phyloP scores from a whole-genome alignment of 2,329 filamentous ascomycete genomes.

The Dactylellina parvicollis region DNA sequence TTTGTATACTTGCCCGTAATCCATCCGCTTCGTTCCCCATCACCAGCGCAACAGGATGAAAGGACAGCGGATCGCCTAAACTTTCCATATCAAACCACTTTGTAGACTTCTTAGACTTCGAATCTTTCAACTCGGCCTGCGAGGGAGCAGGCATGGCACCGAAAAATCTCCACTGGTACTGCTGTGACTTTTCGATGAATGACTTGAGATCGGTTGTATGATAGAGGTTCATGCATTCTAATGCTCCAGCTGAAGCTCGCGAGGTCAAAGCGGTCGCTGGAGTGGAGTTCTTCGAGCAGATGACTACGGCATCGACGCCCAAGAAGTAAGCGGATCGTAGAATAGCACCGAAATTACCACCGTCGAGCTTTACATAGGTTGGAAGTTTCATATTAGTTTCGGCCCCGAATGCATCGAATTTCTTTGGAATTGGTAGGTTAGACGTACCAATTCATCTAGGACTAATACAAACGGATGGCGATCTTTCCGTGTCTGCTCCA shows the following conservation, averaged over 20 bases:
- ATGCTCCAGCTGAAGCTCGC: conserved; percentile 88
- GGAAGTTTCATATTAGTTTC: conserved; percentile 34
- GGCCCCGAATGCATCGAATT: neutral
- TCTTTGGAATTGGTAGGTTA: neutral
- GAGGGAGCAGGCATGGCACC: conserved; percentile 72
- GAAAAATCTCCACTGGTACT: conserved; percentile 82
- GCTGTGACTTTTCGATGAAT: conserved; percentile 75
- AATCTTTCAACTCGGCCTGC: conserved; percentile 16
- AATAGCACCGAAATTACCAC: conserved; percentile 89
- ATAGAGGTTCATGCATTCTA: conserved; percentile 80
- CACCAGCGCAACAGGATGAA: conserved; percentile 78
- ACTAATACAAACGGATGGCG: conserved; percentile 75
- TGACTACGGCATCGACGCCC: conserved; percentile 83
- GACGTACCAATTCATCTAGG: conserved; percentile 72
- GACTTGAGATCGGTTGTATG: conserved; percentile 72
- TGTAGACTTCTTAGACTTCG: conserved; percentile 59
- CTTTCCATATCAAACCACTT: conserved; percentile 65
- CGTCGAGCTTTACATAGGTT: conserved; percentile 79
- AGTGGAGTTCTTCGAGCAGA: conserved; percentile 76
- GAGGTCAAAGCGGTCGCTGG: conserved; percentile 79
- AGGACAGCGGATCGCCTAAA: conserved; percentile 66
- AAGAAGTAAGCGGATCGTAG: conserved; percentile 88
- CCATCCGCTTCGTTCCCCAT: conserved; percentile 84
- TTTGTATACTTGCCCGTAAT: conserved; percentile 71
- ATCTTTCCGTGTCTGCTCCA: conserved; percentile 63